phyloP scores from a whole-genome alignment of 225 moss, liverwort and hornwort genomes.

The Straminergon stramineum region DNA sequence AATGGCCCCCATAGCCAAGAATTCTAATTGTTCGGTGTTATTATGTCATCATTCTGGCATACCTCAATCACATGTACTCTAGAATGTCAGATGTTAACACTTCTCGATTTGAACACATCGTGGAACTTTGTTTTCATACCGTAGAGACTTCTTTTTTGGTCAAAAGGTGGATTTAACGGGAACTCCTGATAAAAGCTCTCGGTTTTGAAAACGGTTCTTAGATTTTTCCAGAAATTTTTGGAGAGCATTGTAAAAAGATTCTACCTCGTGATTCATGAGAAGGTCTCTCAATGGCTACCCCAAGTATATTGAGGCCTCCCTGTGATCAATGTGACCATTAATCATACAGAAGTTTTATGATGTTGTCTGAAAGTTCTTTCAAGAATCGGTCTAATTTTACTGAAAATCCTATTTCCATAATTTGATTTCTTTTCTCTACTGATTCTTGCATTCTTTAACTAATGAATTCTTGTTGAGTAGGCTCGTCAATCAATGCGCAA shows the following conservation, averaged over 20 bases:
- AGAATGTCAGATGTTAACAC: neutral
- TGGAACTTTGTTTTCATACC: neutral
- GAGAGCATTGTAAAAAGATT: neutral
- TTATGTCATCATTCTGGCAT: neutral
- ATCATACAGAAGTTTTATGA: neutral
- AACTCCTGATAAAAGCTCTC: neutral
- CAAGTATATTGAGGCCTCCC: neutral
- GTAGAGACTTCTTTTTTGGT: neutral
- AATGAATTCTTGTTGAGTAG: neutral
- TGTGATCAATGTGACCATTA: neutral
- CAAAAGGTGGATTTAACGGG: neutral
- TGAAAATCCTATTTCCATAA: neutral
- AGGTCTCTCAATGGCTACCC: neutral
- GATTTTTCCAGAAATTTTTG: neutral
- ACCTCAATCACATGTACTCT: neutral
- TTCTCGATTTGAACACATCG: neutral
- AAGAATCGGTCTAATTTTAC: neutral
- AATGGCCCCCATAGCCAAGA: neutral
- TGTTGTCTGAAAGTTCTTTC: neutral
- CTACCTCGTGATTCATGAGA: neutral
- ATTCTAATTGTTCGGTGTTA: neutral
- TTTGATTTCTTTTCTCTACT: neutral
- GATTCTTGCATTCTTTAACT: neutral
- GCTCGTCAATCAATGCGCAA: conserved; percentile 13
- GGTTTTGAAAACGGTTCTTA: neutral